Evolutionary conservation across 2,329 filamentous ascomycete species (phyloP).

Genomic region (Nannizzia gypsea): DNA sequence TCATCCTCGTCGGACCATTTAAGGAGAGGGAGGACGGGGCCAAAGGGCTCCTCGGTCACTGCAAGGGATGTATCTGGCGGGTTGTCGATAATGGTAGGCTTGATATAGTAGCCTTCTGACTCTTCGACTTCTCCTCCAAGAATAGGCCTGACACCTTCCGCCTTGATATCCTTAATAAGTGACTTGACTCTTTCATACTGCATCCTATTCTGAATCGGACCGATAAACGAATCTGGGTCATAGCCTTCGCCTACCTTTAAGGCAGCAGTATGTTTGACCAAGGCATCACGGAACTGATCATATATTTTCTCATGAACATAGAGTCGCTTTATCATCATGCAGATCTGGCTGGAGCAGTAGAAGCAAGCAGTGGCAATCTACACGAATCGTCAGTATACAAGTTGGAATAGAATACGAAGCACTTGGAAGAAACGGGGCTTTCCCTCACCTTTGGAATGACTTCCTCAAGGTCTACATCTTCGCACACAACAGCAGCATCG

Average conservation of each 20-base stretch:
- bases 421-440: background rate
- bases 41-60: conserved; percentile 47
- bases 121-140: conserved; percentile 33
- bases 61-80: conserved; percentile 43
- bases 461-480: conserved; percentile 46
- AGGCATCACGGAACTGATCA: conserved; percentile 34
- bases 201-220: conserved; percentile 50
- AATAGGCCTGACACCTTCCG: conserved; percentile 41
- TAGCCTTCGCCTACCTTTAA: conserved; percentile 17
- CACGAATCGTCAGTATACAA: background rate
- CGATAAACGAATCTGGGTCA: conserved; percentile 39
- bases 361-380: conserved; percentile 18
- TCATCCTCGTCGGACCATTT: conserved; percentile 43
- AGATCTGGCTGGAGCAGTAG: conserved; percentile 40
- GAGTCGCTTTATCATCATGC: conserved; percentile 42
- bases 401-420: background rate
- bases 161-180: conserved; percentile 44
- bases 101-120: conserved; percentile 40
- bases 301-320: conserved; percentile 48
- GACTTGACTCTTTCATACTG: conserved; percentile 47
- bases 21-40: conserved; percentile 51
- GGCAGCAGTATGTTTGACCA: conserved; percentile 31
- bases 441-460: conserved; percentile 31
- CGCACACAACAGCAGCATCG: conserved; percentile 48
- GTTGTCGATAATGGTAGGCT: conserved; percentile 44